These are phyloP conservation scores for Telopea speciosissima DNA, from an alignment of 177 flowering plant genomes.

Conservation along the genomic window DNA sequence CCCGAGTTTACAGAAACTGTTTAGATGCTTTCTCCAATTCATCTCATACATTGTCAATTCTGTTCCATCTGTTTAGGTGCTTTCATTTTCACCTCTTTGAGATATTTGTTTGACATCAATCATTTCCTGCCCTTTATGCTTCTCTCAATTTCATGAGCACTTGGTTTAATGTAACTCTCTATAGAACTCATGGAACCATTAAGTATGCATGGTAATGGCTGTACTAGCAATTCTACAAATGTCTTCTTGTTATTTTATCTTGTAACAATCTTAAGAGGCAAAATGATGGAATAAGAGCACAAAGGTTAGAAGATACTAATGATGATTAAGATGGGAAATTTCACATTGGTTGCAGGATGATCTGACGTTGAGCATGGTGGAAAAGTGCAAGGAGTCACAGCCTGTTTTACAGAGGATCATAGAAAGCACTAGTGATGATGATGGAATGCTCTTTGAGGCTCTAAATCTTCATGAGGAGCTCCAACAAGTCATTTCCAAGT, in stretches of 20 bases:
- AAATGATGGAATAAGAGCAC: too few relatives aligned
- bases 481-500: constrained; percentile 49
- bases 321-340: too few relatives aligned
- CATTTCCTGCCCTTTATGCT: not conserved
- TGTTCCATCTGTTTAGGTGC: not conserved
- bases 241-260: too few relatives aligned
- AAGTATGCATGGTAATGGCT: not conserved
- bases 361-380: constrained; percentile 55
- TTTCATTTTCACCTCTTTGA: not conserved
- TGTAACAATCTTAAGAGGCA: too few relatives aligned
- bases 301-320: too few relatives aligned
- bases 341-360: constrained; percentile 54
- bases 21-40: not conserved
- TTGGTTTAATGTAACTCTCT: not conserved
- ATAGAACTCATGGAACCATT: too few relatives aligned
- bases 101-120: not conserved
- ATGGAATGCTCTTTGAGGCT: constrained; percentile 72
- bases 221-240: not conserved
- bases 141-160: too few relatives aligned
- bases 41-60: not conserved
- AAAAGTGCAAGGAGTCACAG: constrained; percentile 69
- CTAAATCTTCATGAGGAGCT: constrained; percentile 76
- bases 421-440: constrained; percentile 61
- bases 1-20: not conserved
- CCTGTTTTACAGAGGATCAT: constrained; percentile 59